Percentiles rank a stretch among this genome's conserved stretches.
Evolutionary conservation across 148 eudicot species (phyloP).

Genomic region (Polygonum maritimum): DNA sequence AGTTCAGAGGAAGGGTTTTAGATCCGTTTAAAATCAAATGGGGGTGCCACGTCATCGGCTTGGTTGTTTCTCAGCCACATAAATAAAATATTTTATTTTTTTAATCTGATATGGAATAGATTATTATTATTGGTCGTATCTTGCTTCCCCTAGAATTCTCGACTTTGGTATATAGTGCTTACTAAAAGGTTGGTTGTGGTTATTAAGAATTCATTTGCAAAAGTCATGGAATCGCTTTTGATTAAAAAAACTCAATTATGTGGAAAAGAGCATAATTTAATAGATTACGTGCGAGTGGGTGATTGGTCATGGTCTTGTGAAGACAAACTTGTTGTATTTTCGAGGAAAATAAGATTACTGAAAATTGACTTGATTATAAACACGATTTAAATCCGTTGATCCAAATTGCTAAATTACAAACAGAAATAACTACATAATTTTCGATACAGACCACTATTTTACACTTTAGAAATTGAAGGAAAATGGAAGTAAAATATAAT

Average conservation of each 20-base stretch:
- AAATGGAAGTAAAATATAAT: no score
- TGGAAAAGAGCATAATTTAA: neutral
- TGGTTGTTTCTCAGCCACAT: slow-evolving; percentile 64
- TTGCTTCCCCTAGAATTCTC: neutral
- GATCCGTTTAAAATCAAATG: slow-evolving; percentile 41
- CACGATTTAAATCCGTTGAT: neutral
- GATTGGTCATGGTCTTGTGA: neutral
- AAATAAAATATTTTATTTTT: slow-evolving; percentile 23
- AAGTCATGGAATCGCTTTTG: neutral
- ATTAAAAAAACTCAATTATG: neutral
- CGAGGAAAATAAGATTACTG: neutral
- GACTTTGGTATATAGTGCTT: slow-evolving; percentile 3
- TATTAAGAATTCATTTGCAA: neutral
- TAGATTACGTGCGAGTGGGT: neutral
- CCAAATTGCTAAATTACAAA: neutral
- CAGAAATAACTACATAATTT: neutral
- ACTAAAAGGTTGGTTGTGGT: neutral
- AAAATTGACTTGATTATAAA: neutral
- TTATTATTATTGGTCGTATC: neutral
- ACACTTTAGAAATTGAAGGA: neutral
- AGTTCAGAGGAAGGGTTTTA: slow-evolving; percentile 29
- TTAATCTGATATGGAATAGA: neutral
- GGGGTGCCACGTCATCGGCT: slow-evolving; percentile 54
- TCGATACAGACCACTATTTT: neutral
- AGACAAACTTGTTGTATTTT: neutral